Evolutionary conservation across 2,329 filamentous ascomycete genomes (phyloP).

Genomic region (Aspergillus ochraceoroseus): DNA sequence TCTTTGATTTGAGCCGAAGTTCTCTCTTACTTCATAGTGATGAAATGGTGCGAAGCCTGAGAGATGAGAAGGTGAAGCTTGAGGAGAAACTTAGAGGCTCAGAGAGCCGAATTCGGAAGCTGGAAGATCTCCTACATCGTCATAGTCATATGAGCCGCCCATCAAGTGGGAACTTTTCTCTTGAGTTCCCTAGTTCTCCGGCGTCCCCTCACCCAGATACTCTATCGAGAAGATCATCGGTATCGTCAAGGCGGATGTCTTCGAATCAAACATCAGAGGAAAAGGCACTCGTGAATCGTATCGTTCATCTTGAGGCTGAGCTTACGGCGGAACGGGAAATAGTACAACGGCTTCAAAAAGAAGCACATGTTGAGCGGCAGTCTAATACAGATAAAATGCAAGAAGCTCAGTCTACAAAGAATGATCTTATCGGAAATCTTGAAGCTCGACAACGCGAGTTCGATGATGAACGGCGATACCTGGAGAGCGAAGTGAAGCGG

Average conservation of each 20-base stretch:
- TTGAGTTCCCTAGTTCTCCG: conserved; percentile 40
- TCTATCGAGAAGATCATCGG: conserved; percentile 55
- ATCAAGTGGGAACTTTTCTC: conserved; percentile 48
- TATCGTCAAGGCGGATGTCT: conserved; percentile 58
- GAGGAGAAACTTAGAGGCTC: conserved; percentile 74
- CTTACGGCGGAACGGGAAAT: conserved; percentile 67
- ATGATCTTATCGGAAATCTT: conserved; percentile 90
- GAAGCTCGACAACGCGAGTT: conserved; percentile 89
- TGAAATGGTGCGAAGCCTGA: conserved; percentile 69
- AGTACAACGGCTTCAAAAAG: conserved; percentile 62
- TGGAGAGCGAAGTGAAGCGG: conserved; percentile 73
- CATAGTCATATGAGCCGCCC: conserved; percentile 59
- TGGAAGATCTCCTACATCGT: conserved; percentile 88
- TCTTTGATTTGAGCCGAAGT: conserved; percentile 87
- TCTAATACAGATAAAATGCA: conserved; percentile 63
- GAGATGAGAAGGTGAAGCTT: conserved; percentile 72
- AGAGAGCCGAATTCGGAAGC: conserved; percentile 79
- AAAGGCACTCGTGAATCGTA: conserved; percentile 57
- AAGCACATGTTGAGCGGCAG: conserved; percentile 58
- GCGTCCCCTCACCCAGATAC: conserved; percentile 41
- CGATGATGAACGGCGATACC: conserved; percentile 71
- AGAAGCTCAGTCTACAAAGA: conserved; percentile 86
- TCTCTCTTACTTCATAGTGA: conserved; percentile 82
- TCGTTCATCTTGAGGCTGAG: conserved; percentile 70
- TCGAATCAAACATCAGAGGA: conserved; percentile 57